Evolutionary conservation across 2,329 filamentous ascomycete species (phyloP), one percentile per base, ranked within the genome.

Genomic region (Dactylellina cionopaga): DNA sequence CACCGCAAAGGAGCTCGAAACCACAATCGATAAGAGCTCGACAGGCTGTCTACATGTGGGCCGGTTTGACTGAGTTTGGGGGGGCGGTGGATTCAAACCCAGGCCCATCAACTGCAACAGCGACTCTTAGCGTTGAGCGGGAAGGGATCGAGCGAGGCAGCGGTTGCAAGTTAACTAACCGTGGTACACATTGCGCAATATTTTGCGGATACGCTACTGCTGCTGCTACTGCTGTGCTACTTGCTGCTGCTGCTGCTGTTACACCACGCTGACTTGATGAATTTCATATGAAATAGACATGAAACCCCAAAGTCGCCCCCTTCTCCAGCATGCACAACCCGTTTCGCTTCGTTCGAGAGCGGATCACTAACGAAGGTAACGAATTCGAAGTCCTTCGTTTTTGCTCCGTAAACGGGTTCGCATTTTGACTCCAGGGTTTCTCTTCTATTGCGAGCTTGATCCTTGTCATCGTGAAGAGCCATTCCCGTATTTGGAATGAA

Each of bases 311-410:
- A 43, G 39, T 17, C 10, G 13, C 39, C 22, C 9, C n/a, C 22
- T 19, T 13, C 39, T 13, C 22, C 22, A 9, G 27, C 5, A 25
- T 10, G 43, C 9, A 13, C 51, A 7, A 37, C 13, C 15, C 31
- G 62, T 66, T 66, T 66, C 51, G 62, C 62, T 41, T 66, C 37
- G 62, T 66, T 66, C 51, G 62, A 66, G 51, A 47, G 51, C 51
- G 33, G 51, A 27, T 41, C 33, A 55, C 22, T 35, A 35, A 41
- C 19, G 51, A 27, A n/a, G n/a, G n/a, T n/a, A n/a, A n/a, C n/a
- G n/a, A n/a, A n/a, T n/a, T n/a, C n/a, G n/a, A 19, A 19, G 11
- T 19, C 3, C 17, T 19, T 4, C 39, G 5, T 5, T 19, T 43
- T 19, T 10, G 4, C 35, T 39, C 35, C 35, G 35, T 33, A 13